A percentile compares a stretch with the other conserved stretches of the same genome.
phyloP scores from a whole-genome alignment of 73 alveolate species.

The Paramecium sexaurelia region DNA sequence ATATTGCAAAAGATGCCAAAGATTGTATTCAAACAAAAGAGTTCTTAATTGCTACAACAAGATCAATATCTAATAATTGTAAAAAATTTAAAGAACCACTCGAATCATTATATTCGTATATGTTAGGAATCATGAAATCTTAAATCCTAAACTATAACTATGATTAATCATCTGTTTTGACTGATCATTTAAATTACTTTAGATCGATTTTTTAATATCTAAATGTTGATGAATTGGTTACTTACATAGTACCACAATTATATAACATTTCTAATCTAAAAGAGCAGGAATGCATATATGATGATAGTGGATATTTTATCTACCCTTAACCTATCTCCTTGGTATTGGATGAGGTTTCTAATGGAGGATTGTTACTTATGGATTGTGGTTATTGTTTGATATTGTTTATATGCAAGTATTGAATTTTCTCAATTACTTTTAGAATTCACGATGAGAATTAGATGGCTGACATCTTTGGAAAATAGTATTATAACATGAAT shows the following conservation, averaged over 20 bases:
- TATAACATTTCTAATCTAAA: constrained; percentile 11
- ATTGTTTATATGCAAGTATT: constrained; percentile 7
- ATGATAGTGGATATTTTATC: constrained; percentile 20
- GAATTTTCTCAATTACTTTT: neutral
- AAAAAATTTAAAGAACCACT: neutral
- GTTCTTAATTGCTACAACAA: neutral
- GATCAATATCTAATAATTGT: neutral
- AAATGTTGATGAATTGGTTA: constrained; percentile 50
- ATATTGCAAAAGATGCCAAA: neutral
- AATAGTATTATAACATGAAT: neutral
- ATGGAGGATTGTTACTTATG: constrained; percentile 43
- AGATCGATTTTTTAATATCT: constrained; percentile 33
- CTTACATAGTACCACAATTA: constrained; percentile 46
- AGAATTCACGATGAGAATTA: neutral
- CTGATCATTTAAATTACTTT: constrained; percentile 39
- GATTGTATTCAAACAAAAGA: neutral
- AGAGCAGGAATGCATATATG: constrained; percentile 36
- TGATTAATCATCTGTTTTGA: neutral
- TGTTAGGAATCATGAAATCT: constrained; percentile 46
- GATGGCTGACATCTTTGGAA: neutral
- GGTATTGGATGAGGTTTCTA: neutral
- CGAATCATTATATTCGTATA: neutral
- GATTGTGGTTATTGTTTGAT: constrained; percentile 48
- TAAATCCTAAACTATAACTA: neutral
- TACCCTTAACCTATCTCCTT: constrained; percentile 30